These are phyloP conservation scores for Eragrostis curvula DNA, from an alignment of 176 grass and related monocot genomes.

Conservation along the genomic window DNA sequence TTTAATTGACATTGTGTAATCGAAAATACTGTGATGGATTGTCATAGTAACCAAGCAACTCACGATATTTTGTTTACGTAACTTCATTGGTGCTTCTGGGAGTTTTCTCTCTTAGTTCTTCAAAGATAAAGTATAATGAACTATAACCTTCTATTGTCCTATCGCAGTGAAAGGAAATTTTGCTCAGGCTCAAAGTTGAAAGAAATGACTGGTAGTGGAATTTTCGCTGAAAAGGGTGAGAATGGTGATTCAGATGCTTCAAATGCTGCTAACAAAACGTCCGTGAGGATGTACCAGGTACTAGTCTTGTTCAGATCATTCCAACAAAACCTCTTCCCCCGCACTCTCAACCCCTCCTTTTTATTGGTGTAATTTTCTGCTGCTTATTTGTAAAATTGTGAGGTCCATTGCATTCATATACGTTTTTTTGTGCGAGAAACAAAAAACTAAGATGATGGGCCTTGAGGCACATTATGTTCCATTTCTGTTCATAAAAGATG, in stretches of 20 bases:
- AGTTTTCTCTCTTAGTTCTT: background rate
- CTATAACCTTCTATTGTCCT: slow-evolving; percentile 34
- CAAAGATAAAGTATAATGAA: slow-evolving; percentile 6
- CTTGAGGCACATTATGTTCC: background rate
- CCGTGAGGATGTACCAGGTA: slow-evolving; percentile 92
- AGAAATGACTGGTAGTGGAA: slow-evolving; percentile 92
- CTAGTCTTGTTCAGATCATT: slow-evolving; percentile 21
- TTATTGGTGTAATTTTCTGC: background rate
- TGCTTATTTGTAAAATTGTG: too few species aligned
- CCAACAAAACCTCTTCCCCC: slow-evolving; percentile 32
- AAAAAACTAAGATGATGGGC: background rate
- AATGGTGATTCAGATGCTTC: slow-evolving; percentile 62
- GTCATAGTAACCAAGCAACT: background rate
- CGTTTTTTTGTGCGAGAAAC: background rate
- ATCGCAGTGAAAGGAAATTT: slow-evolving; percentile 64
- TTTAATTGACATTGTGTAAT: background rate
- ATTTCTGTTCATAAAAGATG: background rate
- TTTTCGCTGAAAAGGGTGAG: slow-evolving; percentile 61
- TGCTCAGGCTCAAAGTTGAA: slow-evolving; percentile 78
- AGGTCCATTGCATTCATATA: background rate
- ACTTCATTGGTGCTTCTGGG: background rate
- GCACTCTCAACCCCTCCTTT: background rate
- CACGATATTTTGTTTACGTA: background rate
- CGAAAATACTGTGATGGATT: slow-evolving; percentile 3
- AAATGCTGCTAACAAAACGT: slow-evolving; percentile 59